phyloP scores from a whole-genome alignment of 2,329 filamentous ascomycete species.

The Thelonectria olida region DNA sequence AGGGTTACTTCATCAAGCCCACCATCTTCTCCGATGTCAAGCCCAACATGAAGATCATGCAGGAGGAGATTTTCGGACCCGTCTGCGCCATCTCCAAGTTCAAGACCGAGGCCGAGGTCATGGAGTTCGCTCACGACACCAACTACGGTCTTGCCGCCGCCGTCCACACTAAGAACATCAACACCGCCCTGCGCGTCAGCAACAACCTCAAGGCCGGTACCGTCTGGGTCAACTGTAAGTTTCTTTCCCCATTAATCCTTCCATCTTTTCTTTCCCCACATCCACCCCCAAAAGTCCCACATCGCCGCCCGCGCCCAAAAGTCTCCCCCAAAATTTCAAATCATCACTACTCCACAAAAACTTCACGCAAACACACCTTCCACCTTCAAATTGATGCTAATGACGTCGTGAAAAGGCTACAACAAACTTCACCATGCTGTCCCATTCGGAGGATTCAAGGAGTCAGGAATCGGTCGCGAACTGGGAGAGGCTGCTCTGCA shows the following conservation, averaged over 20 bases:
- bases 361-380: no score
- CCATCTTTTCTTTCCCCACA: background rate
- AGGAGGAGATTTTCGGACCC: conserved; percentile 93
- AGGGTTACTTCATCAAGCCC: conserved; percentile 91
- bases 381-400: background rate
- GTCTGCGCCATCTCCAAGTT: conserved; percentile 89
- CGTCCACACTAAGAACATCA: conserved; percentile 83
- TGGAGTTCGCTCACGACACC: conserved; percentile 78
- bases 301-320: background rate
- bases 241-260: no score
- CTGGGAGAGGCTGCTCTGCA: background rate
- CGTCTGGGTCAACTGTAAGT: conserved; percentile 62
- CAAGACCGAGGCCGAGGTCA: conserved; percentile 81
- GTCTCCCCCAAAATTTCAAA: conserved; percentile 23
- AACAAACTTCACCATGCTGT: background rate
- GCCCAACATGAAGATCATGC: conserved; percentile 88
- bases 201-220: conserved; percentile 78
- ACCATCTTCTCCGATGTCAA: conserved; percentile 88
- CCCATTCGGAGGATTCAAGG: background rate
- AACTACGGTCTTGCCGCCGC: conserved; percentile 85
- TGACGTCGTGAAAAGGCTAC: background rate
- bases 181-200: conserved; percentile 82
- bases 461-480: background rate
- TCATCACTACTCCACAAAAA: conserved; percentile 15
- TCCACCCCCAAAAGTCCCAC: background rate